These are phyloP conservation scores for Limonium bicolor DNA, from an alignment of 148 eudicot genomes.

Conservation along the genomic window DNA sequence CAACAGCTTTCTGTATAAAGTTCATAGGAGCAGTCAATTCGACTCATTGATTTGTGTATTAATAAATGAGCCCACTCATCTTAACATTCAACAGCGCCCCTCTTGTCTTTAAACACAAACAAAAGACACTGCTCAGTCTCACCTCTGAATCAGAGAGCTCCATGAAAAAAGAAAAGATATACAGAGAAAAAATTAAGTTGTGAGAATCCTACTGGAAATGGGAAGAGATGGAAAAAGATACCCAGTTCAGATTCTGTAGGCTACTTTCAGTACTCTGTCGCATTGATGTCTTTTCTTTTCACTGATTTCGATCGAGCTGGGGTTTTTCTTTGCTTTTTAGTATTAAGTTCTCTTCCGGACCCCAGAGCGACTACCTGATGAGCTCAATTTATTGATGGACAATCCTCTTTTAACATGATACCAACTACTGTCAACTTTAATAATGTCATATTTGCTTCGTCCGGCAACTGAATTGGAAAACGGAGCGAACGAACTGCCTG, in stretches of 20 bases:
- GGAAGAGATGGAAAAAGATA: constrained; percentile 3
- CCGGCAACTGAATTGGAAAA: too few relatives aligned
- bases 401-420: too few relatives aligned
- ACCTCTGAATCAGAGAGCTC: constrained; percentile 1
- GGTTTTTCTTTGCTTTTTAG: too few relatives aligned
- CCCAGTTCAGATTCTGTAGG: constrained; percentile 6
- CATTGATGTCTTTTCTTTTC: constrained; percentile 2
- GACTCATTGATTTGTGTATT: constrained; percentile 1
- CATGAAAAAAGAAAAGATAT: not conserved
- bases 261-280: constrained; percentile 6
- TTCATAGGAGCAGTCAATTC: constrained; percentile 4
- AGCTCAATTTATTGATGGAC: too few relatives aligned
- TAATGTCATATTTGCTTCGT: too few relatives aligned
- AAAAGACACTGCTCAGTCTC: not conserved
- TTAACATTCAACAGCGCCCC: not conserved
- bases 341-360: too few relatives aligned
- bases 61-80: not conserved
- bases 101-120: too few relatives aligned
- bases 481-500: too few relatives aligned
- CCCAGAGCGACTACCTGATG: too few relatives aligned
- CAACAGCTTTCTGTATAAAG: too few relatives aligned
- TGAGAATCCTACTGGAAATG: not conserved
- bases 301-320: too few relatives aligned
- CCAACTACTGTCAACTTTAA: too few relatives aligned
- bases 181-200: not conserved